Percentiles rank a stretch among this genome's conserved stretches.
Evolutionary conservation across 2,329 filamentous ascomycete species (phyloP).

Genomic region (Venturia asperata): DNA sequence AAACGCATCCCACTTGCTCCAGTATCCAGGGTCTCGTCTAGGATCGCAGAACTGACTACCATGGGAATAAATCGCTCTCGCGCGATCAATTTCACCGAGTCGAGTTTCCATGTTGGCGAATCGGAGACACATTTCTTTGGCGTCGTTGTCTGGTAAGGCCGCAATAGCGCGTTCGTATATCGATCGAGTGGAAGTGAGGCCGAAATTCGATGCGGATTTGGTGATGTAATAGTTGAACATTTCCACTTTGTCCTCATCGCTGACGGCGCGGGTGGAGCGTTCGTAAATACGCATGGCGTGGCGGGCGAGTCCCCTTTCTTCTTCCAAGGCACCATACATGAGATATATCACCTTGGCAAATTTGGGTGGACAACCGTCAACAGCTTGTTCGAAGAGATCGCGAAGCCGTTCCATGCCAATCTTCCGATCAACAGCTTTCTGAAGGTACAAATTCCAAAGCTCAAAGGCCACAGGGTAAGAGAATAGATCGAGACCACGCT

Average conservation of each 20-base stretch:
- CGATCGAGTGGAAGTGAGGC: conserved; percentile 82
- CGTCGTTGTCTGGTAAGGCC: conserved; percentile 85
- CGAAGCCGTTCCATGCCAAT: conserved; percentile 90
- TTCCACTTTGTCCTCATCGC: conserved; percentile 87
- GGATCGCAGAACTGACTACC: conserved; percentile 97
- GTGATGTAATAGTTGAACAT: conserved; percentile 99
- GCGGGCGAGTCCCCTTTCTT: conserved; percentile 86
- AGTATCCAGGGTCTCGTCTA: conserved; percentile 80
- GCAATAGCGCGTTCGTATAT: conserved; percentile 97
- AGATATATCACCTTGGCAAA: conserved; percentile 95
- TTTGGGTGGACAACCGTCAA: conserved; percentile 88
- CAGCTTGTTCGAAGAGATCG: conserved; percentile 93
- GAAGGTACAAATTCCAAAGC: conserved; percentile 96
- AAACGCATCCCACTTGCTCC: conserved; percentile 95
- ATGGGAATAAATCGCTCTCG: conserved; percentile 91
- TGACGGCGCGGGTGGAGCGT: conserved; percentile 86
- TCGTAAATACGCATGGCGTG: conserved; percentile 99
- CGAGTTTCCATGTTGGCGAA: conserved; percentile 95
- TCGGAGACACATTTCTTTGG: conserved; percentile 96
- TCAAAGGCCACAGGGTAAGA: conserved; percentile 97
- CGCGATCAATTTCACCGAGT: conserved; percentile 87
- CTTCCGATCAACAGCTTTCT: conserved; percentile 92
- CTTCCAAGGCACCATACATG: conserved; percentile 97
- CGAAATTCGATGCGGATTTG: conserved; percentile 96
- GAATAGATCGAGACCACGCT: conserved; percentile 94